Evolutionary conservation across 441 rosid species (phyloP), one percentile per base, ranked within the genome.

Genomic region (Brassica hybrid): DNA sequence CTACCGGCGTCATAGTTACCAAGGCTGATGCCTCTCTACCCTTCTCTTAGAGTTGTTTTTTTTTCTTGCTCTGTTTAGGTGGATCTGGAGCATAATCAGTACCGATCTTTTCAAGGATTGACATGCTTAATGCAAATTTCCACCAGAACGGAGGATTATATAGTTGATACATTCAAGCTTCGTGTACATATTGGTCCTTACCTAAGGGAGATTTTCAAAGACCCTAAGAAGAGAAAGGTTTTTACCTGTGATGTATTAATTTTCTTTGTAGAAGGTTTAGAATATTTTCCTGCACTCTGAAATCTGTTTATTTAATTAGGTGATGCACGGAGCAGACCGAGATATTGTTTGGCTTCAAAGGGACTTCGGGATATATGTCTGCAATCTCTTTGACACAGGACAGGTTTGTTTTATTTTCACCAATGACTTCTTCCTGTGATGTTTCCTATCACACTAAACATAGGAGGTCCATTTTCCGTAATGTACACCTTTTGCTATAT

Each of bases 101-200:
- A 96, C 83, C 92, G 99, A 52, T 93, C 98, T 61, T 96, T 94
- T 82, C 99, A 90, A 96, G 99, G 99, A 59, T 78, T 94, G 88
- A 94, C 98, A 43, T 96, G 99, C 88, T 84, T 94, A 84, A 96
- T 96, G 92, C 99, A 94, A 91, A 88, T 95, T 81, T 96, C 99
- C 62, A 94, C 99, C 67, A 85, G 97, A 86, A 87, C 86, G 3
- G 99, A 92, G 85, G 99, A 96, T 84, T 96, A 87, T 82, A 76
- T 96, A 54, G 83, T 96, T 67, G 98, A 94, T 83, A 89, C 97
- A 18, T 83, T 94, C 62, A 96, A 92, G 88, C 97, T 96, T 65
- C 88, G 90, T 61, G 69, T 86, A 79, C 97, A 94, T 74, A 76
- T 96, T 64, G 99, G 99, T 30, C 97, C 99, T 64, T 81, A 91